Base-by-base conservation (phyloP, 139 green algal genomes). In the Asterochloris sp. region DNA sequence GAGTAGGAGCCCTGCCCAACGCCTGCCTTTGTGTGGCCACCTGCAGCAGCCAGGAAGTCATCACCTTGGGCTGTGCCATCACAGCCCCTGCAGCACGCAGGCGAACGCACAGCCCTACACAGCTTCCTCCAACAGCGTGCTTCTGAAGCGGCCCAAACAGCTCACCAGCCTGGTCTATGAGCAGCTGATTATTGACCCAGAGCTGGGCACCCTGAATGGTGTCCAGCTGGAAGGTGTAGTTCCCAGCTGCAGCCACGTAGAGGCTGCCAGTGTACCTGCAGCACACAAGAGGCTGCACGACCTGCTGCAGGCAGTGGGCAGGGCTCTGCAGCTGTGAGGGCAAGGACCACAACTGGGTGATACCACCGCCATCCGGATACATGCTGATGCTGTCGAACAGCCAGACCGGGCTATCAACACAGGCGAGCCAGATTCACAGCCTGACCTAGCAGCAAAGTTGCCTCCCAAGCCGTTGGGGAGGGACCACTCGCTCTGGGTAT, bases 151-250 rank as follows among this genome's bases (percentile, higher is more conserved):
- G 23, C 26, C 23, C 4, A 60, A 13, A 38, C 23, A 13, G 21
- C 61, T 26, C 11, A 80, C 76, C 76, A 26, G 76, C 68, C 60
- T n/a, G 29, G 61, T 80, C 68, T 61, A 80, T n/a, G 23, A 80
- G 47, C 13, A 60, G 67, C 9, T 80, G 13, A 17, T 24, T 69
- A 47, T n/a, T 62, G 23, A 80, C 60, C 38, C 67, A 80, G 10
- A 80, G 60, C 1, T 24, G 2, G 23, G 76, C 76, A 0, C 19
- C 24, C 11, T 12, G 23, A 15, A n/a, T 69, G 21, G 76, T 62
- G 24, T 38, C 38, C 60, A 80, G 76, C 60, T 80, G 67, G 76
- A 80, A 80, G 61, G 76, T 80, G 60, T 80, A 80, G 21, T 61
- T 69, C 13, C 76, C 76, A 80, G 76, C 13, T n/a, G 68, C 16